Evolutionary conservation across 2,329 filamentous ascomycete species (phyloP).

Genomic region (Fusarium beomiforme): DNA sequence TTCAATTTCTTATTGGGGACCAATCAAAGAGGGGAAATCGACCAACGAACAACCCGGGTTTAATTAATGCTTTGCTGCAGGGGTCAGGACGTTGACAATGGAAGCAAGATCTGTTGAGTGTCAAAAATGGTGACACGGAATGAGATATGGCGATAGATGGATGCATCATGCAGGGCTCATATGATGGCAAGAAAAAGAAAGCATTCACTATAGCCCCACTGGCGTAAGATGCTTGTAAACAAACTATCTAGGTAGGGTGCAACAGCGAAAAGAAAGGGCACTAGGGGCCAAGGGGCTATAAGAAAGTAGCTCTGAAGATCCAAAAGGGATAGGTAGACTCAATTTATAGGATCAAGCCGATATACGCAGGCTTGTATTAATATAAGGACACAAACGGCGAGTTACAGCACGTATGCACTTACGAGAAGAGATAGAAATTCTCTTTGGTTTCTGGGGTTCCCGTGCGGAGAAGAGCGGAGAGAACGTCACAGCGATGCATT

Average conservation of each 20-base stretch:
- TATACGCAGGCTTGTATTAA: slow-evolving; percentile 1
- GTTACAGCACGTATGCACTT: neutral
- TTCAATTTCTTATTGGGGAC: slow-evolving; percentile 8
- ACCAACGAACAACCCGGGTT: slow-evolving; percentile 12
- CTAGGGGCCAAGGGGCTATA: neutral
- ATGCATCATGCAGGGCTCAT: slow-evolving; percentile 34
- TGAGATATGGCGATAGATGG: slow-evolving; percentile 33
- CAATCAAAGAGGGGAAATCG: neutral
- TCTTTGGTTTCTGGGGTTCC: neutral
- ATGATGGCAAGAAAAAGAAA: slow-evolving; percentile 18
- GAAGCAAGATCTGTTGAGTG: slow-evolving; percentile 12
- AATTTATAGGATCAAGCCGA: slow-evolving; percentile 16
- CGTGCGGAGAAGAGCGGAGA: slow-evolving; percentile 10
- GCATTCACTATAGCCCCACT: neutral
- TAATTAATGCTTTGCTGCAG: slow-evolving; percentile 2
- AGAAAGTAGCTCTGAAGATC: slow-evolving; percentile 31
- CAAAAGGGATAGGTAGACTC: too few species aligned
- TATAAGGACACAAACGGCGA: slow-evolving; percentile 11
- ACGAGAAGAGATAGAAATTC: neutral
- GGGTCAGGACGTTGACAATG: neutral
- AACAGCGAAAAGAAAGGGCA: slow-evolving; percentile 10
- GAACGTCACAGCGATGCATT: slow-evolving; percentile 4
- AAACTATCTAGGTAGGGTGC: neutral
- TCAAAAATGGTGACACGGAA: slow-evolving; percentile 11
- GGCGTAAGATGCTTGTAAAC: neutral